A percentile compares a stretch with the other conserved stretches of the same genome.
Evolutionary conservation across 495 filamentous ascomycete species (phyloP).

Genomic region (Penicillium pulvis): DNA sequence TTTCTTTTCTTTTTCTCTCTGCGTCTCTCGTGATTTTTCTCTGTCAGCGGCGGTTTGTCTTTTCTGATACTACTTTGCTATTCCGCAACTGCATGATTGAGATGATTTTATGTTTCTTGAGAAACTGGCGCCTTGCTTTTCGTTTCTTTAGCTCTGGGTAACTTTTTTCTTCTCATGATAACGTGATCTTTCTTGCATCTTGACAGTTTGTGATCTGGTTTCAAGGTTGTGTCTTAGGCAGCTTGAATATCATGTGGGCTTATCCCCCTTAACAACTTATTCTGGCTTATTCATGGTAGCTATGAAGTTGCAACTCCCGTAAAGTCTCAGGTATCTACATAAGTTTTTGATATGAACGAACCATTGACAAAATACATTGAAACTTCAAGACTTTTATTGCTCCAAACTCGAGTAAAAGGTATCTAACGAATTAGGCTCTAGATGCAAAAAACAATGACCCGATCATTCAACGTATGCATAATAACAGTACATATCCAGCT

Average conservation of each 20-base stretch:
- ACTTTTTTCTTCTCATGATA: conserved; percentile 4
- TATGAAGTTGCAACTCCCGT: too few species aligned
- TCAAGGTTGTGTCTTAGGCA: not conserved
- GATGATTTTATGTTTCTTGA: conserved; percentile 12
- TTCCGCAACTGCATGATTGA: conserved; percentile 12
- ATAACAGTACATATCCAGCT: conserved; percentile 41
- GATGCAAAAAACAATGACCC: conserved; percentile 19
- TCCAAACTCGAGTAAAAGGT: conserved; percentile 8
- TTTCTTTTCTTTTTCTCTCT: conserved; percentile 5
- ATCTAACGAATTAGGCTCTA: conserved; percentile 17
- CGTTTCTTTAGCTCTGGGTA: not conserved
- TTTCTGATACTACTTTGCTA: conserved; percentile 3
- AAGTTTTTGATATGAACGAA: too few species aligned
- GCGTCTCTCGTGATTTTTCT: not conserved
- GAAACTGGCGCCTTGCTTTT: conserved; percentile 4
- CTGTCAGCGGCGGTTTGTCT: not conserved
- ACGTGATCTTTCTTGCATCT: not conserved
- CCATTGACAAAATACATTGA: not conserved
- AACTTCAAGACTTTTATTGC: conserved; percentile 16
- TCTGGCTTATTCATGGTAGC: not conserved
- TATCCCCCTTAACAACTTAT: not conserved
- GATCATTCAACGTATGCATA: conserved; percentile 15
- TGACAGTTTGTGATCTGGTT: not conserved
- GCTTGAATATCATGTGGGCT: not conserved
- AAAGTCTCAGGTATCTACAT: too few species aligned